Conservation (phyloP, 768 basidiomycete species). For the Psilocybe tampanensis region DNA sequence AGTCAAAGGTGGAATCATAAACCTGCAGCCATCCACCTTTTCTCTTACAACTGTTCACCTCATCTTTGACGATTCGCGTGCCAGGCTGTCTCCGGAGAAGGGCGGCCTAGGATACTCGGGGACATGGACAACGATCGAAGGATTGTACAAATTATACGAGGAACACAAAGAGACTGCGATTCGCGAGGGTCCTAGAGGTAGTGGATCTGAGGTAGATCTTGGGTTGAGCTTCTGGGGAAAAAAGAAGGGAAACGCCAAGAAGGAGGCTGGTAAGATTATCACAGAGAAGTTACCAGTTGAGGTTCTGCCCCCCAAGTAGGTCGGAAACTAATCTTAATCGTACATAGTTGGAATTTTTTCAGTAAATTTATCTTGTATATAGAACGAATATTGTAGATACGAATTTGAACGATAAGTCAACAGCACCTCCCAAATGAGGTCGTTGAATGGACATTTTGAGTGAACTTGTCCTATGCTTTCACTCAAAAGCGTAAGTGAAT, state of each 20-base stretch:
- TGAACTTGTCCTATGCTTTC: no score
- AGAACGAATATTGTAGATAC: no score
- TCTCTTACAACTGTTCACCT: slow-evolving; percentile 54
- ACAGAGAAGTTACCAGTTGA: slow-evolving; percentile 24
- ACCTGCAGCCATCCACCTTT: slow-evolving; percentile 63
- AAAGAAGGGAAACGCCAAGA: slow-evolving; percentile 3
- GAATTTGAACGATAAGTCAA: no score
- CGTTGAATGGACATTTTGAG: no score
- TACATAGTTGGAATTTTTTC: neutral
- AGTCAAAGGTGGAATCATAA: slow-evolving; percentile 50
- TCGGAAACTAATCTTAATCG: neutral
- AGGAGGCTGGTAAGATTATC: neutral
- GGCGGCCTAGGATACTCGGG: slow-evolving; percentile 69
- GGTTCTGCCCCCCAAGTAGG: slow-evolving; percentile 15
- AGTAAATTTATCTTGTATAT: no score
- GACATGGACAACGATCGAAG: slow-evolving; percentile 59
- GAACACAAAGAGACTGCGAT: slow-evolving; percentile 35
- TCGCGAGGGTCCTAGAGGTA: slow-evolving; percentile 39
- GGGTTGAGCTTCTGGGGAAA: slow-evolving; percentile 36
- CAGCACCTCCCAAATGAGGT: no score
- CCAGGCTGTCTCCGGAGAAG: slow-evolving; percentile 51
- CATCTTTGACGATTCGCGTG: slow-evolving; percentile 68
- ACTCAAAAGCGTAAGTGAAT: no score
- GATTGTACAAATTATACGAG: slow-evolving; percentile 55
- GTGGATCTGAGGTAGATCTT: slow-evolving; percentile 41